Evolutionary conservation across 1,139 yeast species (phyloP), one percentile per base, ranked within the genome.

Genomic region (Williopsis jadinii): DNA sequence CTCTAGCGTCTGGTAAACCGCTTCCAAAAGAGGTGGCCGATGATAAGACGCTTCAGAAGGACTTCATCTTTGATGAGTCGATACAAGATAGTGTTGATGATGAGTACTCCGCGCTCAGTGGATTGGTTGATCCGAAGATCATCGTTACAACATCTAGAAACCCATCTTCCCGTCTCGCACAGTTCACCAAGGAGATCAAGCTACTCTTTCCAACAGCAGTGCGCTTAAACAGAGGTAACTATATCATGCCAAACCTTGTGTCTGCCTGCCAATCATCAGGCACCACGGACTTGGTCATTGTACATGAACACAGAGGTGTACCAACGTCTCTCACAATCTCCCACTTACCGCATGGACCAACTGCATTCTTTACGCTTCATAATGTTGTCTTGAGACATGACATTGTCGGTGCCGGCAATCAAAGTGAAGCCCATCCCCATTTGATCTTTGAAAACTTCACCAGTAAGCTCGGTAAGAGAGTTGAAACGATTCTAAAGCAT

Each of bases 261-360:
- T 76, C 82, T 38, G 88, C 96, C 2, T 88, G 97, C 62, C 76
- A 82, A 43, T 75, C 80, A 32, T 73, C 84, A 1, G 78, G 79
- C 10, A 79, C 92, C 10, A 82, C 95, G 3, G 99, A 92, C 60
- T 66, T 94, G 55, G 70, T 92, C 19, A 73, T 94, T 8, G 66
- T 94, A 33, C 98, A 92, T 62, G 99, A 92, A 62, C 98, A 92
- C 64, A 75, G 99, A 63, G 99, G 99, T 74, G 92, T 87, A 0
- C 99, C 99, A 39, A 88, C 97, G 0, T 86, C 97, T 1, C 58
- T 92, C 46, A 92, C 98, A 1, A 68, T 92, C 30, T 83, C 95
- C 35, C 99, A 92, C 69, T 85, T 94, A 62, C 99, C 98, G 5
- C 96, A 92, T 61, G 99, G 99, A 0, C 99, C 98, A 26, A 85